A percentile compares a stretch with the other conserved stretches of the same genome.
Conservation (phyloP, 2,329 filamentous ascomycete species). For the Arthrobotrys megalospora region DNA sequence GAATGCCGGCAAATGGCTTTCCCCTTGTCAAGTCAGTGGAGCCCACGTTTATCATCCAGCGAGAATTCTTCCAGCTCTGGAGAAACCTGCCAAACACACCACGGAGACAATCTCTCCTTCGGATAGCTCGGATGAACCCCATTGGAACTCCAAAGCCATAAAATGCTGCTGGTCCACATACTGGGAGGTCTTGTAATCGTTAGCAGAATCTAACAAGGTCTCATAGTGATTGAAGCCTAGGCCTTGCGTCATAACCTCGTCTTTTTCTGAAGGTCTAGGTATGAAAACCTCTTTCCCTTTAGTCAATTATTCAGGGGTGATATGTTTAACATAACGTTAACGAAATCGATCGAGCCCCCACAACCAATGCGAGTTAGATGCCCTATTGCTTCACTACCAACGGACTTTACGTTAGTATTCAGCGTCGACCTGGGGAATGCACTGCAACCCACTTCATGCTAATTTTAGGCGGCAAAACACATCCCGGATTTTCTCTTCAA, state of each 20-base stretch:
- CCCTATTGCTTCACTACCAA: neutral
- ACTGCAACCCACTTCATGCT: constrained; percentile 45
- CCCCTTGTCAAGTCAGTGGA: constrained; percentile 28
- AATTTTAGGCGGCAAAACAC: constrained; percentile 54
- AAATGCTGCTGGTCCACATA: neutral
- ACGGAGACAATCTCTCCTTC: constrained; percentile 45
- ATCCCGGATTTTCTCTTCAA: constrained; percentile 24
- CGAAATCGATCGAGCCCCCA: constrained; percentile 27
- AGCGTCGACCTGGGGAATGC: constrained; percentile 17
- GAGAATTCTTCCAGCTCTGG: constrained; percentile 44
- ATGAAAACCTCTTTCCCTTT: neutral
- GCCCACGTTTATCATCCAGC: constrained; percentile 21
- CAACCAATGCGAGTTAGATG: neutral
- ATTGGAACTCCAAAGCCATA: constrained; percentile 9
- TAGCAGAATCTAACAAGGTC: neutral
- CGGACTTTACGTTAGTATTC: constrained; percentile 14
- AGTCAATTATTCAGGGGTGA: constrained; percentile 30
- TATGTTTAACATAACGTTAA: constrained; percentile 45
- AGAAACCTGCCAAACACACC: constrained; percentile 31
- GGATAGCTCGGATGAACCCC: constrained; percentile 43
- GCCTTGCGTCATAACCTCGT: constrained; percentile 30
- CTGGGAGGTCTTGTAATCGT: neutral
- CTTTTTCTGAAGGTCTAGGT: neutral
- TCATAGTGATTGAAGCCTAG: neutral
- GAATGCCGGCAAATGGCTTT: constrained; percentile 44